Base-by-base conservation (phyloP, 2,329 filamentous ascomycete species). In the Sclerotiophoma versabilis region DNA sequence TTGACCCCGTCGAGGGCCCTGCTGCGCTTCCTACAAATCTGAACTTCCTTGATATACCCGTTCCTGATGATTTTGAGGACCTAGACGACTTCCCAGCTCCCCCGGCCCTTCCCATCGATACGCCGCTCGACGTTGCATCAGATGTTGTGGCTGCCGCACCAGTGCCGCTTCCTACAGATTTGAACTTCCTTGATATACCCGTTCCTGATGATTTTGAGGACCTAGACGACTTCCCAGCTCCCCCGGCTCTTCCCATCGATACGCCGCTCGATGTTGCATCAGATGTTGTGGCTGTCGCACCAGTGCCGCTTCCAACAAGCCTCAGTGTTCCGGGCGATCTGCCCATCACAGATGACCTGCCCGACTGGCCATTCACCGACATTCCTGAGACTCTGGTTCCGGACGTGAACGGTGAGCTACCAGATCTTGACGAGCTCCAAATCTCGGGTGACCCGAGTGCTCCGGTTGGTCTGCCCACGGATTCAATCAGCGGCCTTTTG, bases 361-460 rank as follows among this genome's bases (percentile, higher is more conserved):
- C 15, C 7, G 44, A 54, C 25, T 54, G 51, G 51, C 51, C 51
- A 1, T 54, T 49, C 26, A n/a, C 27, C 6, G 26, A 44, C 12
- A 34, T 49, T 2, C 44, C 44, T 14, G 27, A 44, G 2, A 11
- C 30, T 0, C 2, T 49, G 10, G 6, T 38, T 11, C 44, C 43
- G 4, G 51, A 49, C 17, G 32, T 30, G 1, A 22, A 12, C 8
- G 51, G 51, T 4, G 44, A 38, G 26, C 45, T 54, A 17, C 44
- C 51, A 14, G 44, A 34, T 34, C 38, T 54, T 3, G 9, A 27
- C 5, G 51, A 54, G 12, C 4, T 54, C 2, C 14, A 34, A 1
- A 41, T 26, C 33, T n/a, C 34, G 17, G 12, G 11, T 14, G 25
- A 38, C 5, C 39, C 15, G 26, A 27, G 19, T 17, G 25, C n/a